phyloP scores from a whole-genome alignment of 1,284 basidiomycete genomes.

The Cutaneotrichosporon mucoides region DNA sequence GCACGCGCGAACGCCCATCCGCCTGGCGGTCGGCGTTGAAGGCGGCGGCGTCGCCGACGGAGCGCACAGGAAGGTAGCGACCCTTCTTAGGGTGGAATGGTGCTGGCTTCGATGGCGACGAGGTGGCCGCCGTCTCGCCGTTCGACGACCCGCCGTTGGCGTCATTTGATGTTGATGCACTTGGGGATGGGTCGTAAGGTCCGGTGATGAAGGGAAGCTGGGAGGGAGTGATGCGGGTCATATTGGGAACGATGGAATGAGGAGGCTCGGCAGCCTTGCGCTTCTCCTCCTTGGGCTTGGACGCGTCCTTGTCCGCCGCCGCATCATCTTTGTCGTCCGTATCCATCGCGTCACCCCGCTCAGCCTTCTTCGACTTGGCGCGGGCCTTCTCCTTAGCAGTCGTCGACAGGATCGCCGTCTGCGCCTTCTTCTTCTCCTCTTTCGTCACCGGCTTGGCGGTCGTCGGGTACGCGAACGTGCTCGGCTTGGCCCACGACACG shows the following conservation, averaged over 20 bases:
- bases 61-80: slow-evolving; percentile 17
- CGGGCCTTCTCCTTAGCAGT: slow-evolving; percentile 90
- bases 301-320: slow-evolving; percentile 52
- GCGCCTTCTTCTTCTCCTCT: slow-evolving; percentile 82
- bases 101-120: neutral
- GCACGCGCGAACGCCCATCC: slow-evolving; percentile 17
- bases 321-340: slow-evolving; percentile 54
- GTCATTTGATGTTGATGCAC: neutral
- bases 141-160: neutral
- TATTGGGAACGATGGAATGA: slow-evolving; percentile 75
- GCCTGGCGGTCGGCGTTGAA: slow-evolving; percentile 16
- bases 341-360: slow-evolving; percentile 70
- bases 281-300: slow-evolving; percentile 25
- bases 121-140: neutral
- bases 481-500: slow-evolving; percentile 78
- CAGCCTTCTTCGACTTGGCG: slow-evolving; percentile 70
- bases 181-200: slow-evolving; percentile 15
- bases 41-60: slow-evolving; percentile 17
- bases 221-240: slow-evolving; percentile 86
- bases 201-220: slow-evolving; percentile 73
- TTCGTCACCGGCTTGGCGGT: slow-evolving; percentile 81
- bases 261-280: slow-evolving; percentile 58
- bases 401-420: slow-evolving; percentile 87
- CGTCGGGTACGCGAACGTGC: slow-evolving; percentile 82
- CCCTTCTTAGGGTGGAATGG: slow-evolving; percentile 14